These are phyloP conservation scores for Cercophora scortea DNA, from an alignment of 495 filamentous ascomycete genomes.

Conservation along the genomic window DNA sequence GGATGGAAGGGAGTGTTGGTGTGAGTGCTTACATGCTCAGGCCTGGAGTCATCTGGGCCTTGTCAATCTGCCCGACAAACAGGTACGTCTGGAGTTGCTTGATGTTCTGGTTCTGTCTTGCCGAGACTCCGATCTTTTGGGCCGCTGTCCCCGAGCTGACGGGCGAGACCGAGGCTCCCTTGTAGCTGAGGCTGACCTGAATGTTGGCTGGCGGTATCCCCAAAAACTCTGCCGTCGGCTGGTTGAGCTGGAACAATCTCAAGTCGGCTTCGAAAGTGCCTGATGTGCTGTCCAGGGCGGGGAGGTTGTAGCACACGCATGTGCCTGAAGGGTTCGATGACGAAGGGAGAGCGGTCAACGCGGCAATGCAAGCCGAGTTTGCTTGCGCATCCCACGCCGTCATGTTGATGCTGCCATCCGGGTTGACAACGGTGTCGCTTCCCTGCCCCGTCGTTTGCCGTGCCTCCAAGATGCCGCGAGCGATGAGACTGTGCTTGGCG, in stretches of 20 bases:
- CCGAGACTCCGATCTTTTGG: conserved; percentile 1
- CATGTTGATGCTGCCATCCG: conserved; percentile 31
- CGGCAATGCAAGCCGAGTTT: conserved; percentile 40
- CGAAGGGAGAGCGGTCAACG: conserved; percentile 36
- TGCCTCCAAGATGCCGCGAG: conserved; percentile 10
- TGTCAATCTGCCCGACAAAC: conserved; percentile 47
- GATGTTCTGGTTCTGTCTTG: conserved; percentile 7
- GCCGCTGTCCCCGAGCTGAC: conserved; percentile 16
- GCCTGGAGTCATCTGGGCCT: conserved; percentile 27
- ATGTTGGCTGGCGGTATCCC: conserved; percentile 48
- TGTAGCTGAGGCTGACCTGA: conserved; percentile 50
- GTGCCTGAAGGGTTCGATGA: conserved; percentile 61
- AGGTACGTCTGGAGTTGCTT: conserved; percentile 41
- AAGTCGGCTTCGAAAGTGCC: conserved; percentile 67
- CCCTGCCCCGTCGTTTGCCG: conserved; percentile 9
- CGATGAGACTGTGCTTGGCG: conserved; percentile 12
- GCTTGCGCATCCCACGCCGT: conserved; percentile 46
- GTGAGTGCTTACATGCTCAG: conserved; percentile 31
- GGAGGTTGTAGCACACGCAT: conserved; percentile 74
- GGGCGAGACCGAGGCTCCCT: conserved; percentile 49
- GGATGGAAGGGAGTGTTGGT: too few species aligned
- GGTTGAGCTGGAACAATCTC: conserved; percentile 55
- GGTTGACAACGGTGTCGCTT: conserved; percentile 14
- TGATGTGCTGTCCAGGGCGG: conserved; percentile 48
- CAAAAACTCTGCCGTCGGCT: conserved; percentile 48